Percentiles rank a stretch among this genome's conserved stretches.
phyloP scores from a whole-genome alignment of 2,329 filamentous ascomycete species.

The Xylaria arbuscula region DNA sequence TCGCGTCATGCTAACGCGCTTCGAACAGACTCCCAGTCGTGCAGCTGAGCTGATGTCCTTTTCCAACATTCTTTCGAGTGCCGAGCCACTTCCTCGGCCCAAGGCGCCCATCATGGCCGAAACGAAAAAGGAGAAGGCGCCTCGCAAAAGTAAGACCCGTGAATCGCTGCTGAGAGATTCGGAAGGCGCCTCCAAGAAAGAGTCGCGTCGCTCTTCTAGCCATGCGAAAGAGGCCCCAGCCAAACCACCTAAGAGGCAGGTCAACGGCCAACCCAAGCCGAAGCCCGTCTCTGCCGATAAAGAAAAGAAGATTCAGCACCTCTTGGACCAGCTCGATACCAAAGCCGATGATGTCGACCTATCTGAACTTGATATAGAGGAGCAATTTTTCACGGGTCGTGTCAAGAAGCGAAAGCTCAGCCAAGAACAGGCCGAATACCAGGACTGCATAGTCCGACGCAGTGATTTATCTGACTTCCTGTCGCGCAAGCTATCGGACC shows the following conservation, averaged over 20 bases:
- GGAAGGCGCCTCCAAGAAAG: constrained; percentile 59
- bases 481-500: constrained; percentile 72
- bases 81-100: constrained; percentile 71
- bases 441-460: constrained; percentile 72
- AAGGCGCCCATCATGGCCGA: constrained; percentile 54
- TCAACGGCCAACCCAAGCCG: constrained; percentile 66
- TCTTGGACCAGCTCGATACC: constrained; percentile 63
- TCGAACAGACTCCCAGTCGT: constrained; percentile 73
- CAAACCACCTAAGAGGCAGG: constrained; percentile 68
- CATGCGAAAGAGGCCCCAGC: constrained; percentile 57
- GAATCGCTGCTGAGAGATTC: constrained; percentile 63
- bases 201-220: constrained; percentile 61
- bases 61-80: constrained; percentile 89
- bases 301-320: constrained; percentile 74
- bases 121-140: constrained; percentile 51
- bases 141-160: constrained; percentile 61
- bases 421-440: constrained; percentile 70
- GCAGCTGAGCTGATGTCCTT: constrained; percentile 93
- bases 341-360: constrained; percentile 56
- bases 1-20: constrained; percentile 29
- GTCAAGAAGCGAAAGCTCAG: constrained; percentile 75
- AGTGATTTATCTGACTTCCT: constrained; percentile 68
- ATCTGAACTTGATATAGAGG: constrained; percentile 58
- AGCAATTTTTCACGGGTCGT: constrained; percentile 64
- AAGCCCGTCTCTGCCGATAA: constrained; percentile 67